Conservation (phyloP, 345 rosid species). For the Adansonia digitata region DNA sequence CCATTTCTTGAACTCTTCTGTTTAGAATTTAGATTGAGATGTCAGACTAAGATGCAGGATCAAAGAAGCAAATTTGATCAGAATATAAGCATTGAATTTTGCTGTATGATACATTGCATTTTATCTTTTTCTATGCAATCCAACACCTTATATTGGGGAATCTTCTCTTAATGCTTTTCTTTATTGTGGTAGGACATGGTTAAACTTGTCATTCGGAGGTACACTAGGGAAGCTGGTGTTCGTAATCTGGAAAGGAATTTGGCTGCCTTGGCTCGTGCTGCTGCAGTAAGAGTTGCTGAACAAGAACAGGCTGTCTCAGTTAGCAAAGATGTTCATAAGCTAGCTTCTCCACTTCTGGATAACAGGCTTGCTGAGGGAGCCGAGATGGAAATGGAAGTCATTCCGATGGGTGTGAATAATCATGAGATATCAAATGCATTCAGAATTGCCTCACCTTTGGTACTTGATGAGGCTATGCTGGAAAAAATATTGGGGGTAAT, state of each 20-base stretch:
- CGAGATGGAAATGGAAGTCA: constrained; percentile 98
- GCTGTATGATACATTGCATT: background rate
- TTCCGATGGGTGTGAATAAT: constrained; percentile 76
- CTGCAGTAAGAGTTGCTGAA: constrained; percentile 89
- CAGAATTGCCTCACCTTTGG: constrained; percentile 63
- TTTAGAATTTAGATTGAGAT: background rate
- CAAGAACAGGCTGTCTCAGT: constrained; percentile 70
- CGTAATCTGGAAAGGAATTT: constrained; percentile 83
- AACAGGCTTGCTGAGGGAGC: constrained; percentile 84
- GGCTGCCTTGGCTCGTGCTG: constrained; percentile 98
- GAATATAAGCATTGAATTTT: background rate
- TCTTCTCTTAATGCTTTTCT: background rate
- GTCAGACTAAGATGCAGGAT: background rate
- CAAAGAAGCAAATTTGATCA: background rate
- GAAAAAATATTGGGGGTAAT: constrained; percentile 95
- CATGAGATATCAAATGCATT: constrained; percentile 72
- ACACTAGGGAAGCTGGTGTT: constrained; percentile 98
- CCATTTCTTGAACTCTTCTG: background rate
- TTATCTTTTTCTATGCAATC: background rate
- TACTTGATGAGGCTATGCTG: constrained; percentile 83
- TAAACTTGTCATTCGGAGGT: constrained; percentile 77
- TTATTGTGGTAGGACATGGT: constrained; percentile 59
- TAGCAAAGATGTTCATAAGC: constrained; percentile 68
- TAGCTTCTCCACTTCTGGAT: constrained; percentile 73
- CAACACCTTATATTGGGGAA: background rate